phyloP scores from a whole-genome alignment of 768 basidiomycete genomes.

The Panellus pusillus region DNA sequence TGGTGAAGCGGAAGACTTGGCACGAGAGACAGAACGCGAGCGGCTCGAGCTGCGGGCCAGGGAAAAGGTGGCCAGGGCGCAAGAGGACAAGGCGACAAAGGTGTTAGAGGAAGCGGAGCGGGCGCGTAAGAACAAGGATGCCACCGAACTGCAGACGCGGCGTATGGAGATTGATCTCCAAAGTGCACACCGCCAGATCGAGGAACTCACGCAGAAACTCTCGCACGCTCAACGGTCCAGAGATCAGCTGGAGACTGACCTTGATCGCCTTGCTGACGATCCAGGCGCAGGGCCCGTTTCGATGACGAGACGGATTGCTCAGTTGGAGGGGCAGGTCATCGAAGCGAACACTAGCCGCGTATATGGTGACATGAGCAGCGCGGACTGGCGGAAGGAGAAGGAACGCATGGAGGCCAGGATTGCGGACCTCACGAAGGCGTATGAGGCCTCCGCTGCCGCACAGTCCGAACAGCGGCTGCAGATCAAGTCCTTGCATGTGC shows the following conservation, averaged over 20 bases:
- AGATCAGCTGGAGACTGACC: conserved; percentile 63
- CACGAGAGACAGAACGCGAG: conserved; percentile 71
- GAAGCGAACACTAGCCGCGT: conserved; percentile 52
- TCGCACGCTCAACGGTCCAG: conserved; percentile 58
- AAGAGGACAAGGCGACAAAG: conserved; percentile 60
- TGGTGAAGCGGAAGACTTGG: conserved; percentile 81
- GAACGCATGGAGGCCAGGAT: conserved; percentile 87
- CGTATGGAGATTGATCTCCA: conserved; percentile 65
- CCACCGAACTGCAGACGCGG: conserved; percentile 60
- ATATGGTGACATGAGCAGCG: conserved; percentile 72
- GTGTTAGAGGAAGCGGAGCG: conserved; percentile 62
- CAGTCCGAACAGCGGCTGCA: conserved; percentile 84
- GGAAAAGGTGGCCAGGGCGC: conserved; percentile 63
- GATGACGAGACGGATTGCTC: conserved; percentile 57
- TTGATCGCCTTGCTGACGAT: conserved; percentile 65
- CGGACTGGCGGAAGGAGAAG: conserved; percentile 86
- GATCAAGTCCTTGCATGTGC: conserved; percentile 80
- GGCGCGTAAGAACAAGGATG: conserved; percentile 65
- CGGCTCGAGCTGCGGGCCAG: conserved; percentile 63
- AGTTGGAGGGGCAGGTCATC: conserved; percentile 61
- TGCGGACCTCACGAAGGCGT: conserved; percentile 68
- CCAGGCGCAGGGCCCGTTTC: conserved; percentile 48
- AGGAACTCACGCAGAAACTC: conserved; percentile 56
- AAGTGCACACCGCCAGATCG: conserved; percentile 51
- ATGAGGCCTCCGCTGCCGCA: conserved; percentile 66